phyloP scores from a whole-genome alignment of 2,329 filamentous ascomycete species.

The Akanthomyces lecanii region DNA sequence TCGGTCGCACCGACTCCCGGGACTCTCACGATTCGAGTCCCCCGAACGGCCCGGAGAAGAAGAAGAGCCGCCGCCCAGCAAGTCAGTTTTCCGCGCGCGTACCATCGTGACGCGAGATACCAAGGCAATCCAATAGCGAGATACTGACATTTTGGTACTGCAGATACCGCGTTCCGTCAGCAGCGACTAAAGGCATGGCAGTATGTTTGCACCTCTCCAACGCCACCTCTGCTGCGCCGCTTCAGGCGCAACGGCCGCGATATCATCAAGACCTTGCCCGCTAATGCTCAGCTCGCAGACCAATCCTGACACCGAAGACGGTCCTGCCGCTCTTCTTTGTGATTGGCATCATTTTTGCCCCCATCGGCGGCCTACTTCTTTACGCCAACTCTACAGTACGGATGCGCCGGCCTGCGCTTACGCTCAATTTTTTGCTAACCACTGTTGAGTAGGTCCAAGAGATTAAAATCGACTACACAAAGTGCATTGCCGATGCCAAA shows the following conservation, averaged over 20 bases:
- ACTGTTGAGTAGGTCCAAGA: slow-evolving; percentile 70
- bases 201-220: slow-evolving; percentile 48
- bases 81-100: slow-evolving; percentile 53
- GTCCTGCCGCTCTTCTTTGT: slow-evolving; percentile 87
- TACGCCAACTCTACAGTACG: slow-evolving; percentile 78
- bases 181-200: slow-evolving; percentile 99
- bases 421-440: not conserved
- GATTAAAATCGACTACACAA: slow-evolving; percentile 83
- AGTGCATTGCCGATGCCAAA: slow-evolving; percentile 58
- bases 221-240: not conserved
- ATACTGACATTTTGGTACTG: not conserved
- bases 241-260: slow-evolving; percentile 22
- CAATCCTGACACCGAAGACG: slow-evolving; percentile 92
- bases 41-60: slow-evolving; percentile 61
- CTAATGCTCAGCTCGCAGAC: slow-evolving; percentile 51
- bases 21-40: slow-evolving; percentile 48
- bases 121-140: not conserved
- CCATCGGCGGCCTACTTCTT: slow-evolving; percentile 80
- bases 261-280: slow-evolving; percentile 20
- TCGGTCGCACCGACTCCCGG: slow-evolving; percentile 50
- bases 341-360: slow-evolving; percentile 87
- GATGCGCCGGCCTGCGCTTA: slow-evolving; percentile 16
- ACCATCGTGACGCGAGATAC: not conserved
- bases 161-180: slow-evolving; percentile 94
- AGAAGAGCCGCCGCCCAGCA: slow-evolving; percentile 86